phyloP scores from a whole-genome alignment of 1,139 yeast species.

The Candida tetrigidarum region DNA sequence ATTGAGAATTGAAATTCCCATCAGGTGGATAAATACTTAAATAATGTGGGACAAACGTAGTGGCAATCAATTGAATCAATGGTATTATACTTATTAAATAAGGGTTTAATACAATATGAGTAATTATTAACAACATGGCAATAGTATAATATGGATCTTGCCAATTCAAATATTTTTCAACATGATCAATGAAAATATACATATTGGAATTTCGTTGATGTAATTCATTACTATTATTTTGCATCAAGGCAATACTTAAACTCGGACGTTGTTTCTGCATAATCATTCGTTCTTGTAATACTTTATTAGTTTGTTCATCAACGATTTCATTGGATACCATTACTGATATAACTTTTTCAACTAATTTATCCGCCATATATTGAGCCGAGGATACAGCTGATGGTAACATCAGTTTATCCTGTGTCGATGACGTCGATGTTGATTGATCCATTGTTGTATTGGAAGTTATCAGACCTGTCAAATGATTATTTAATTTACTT shows the following conservation, averaged over 20 bases:
- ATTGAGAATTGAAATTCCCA: conserved; percentile 18
- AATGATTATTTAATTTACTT: background rate
- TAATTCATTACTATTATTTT: conserved; percentile 68
- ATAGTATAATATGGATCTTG: conserved; percentile 63
- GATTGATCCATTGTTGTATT: background rate
- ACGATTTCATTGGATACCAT: conserved; percentile 67
- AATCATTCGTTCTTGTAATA: conserved; percentile 52
- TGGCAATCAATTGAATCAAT: conserved; percentile 52
- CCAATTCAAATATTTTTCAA: conserved; percentile 66
- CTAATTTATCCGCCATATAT: conserved; percentile 62
- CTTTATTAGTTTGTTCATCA: conserved; percentile 37
- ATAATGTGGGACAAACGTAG: conserved; percentile 74
- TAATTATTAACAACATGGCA: conserved; percentile 55
- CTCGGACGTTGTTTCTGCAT: conserved; percentile 70
- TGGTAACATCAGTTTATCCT: conserved; percentile 1
- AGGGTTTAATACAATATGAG: conserved; percentile 70
- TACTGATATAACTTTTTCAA: conserved; percentile 71
- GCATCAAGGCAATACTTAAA: conserved; percentile 69
- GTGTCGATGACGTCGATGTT: background rate
- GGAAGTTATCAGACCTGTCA: conserved; percentile 4
- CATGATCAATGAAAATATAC: conserved; percentile 61
- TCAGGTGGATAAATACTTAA: conserved; percentile 47
- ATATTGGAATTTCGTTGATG: conserved; percentile 66
- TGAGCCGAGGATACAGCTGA: conserved; percentile 22
- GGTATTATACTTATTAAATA: conserved; percentile 58